Percentiles rank a stretch among this genome's conserved stretches.
Conservation (phyloP, 192 early-diverging fungal genomes). For the Coemansia sp. region DNA sequence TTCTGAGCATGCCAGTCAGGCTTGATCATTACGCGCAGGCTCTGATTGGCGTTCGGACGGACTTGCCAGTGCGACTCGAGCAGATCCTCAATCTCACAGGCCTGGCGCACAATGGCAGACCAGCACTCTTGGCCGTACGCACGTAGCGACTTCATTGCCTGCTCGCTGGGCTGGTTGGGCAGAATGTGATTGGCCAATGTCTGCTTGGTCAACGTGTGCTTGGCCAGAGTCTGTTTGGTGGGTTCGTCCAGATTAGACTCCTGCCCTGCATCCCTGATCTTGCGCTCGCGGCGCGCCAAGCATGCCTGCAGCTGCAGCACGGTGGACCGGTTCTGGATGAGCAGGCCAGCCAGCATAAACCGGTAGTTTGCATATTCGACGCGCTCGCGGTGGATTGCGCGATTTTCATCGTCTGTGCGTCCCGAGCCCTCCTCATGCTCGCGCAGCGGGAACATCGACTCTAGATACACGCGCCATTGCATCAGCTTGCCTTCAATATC, state of each 20-base stretch:
- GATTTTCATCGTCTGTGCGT: conserved; percentile 28
- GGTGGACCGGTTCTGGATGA: conserved; percentile 44
- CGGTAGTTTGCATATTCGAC: conserved; percentile 54
- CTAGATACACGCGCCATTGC: conserved; percentile 55
- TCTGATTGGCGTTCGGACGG: conserved; percentile 21
- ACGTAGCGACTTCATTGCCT: conserved; percentile 45
- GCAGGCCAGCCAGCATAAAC: conserved; percentile 43
- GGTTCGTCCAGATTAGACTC: conserved; percentile 19
- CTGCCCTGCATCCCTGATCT: conserved; percentile 23
- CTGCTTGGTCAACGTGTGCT: conserved; percentile 37
- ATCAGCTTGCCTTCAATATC: conserved; percentile 53
- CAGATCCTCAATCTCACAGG: conserved; percentile 50
- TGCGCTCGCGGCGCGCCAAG: conserved; percentile 52
- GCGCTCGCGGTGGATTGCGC: conserved; percentile 41
- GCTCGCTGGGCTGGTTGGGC: conserved; percentile 49
- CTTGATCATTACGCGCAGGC: conserved; percentile 34
- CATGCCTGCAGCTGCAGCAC: conserved; percentile 56
- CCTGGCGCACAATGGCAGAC: conserved; percentile 46
- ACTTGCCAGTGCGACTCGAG: conserved; percentile 55
- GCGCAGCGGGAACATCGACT: conserved; percentile 52
- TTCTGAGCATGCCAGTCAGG: conserved; percentile 48
- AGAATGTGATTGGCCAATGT: conserved; percentile 40
- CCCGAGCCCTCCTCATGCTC: conserved; percentile 48
- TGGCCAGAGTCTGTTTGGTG: conserved; percentile 31
- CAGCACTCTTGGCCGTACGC: conserved; percentile 47